These are phyloP conservation scores for Beauveria sp. DNA, from an alignment of 2,329 filamentous ascomycete species.

Conservation along the genomic window DNA sequence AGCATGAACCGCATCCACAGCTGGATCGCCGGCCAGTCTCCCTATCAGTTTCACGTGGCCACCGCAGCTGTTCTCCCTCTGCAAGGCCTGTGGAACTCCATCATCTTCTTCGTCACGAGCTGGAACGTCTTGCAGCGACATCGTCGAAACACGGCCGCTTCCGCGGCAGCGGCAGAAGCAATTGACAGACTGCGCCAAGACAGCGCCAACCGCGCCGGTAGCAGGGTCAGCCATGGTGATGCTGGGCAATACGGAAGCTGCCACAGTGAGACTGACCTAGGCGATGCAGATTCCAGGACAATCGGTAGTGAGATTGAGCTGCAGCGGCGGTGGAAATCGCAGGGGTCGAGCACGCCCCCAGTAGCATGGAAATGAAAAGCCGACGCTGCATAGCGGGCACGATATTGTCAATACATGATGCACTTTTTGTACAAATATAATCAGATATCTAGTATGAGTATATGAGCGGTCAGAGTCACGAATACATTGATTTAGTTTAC, in stretches of 20 bases:
- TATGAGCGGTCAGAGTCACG: background rate
- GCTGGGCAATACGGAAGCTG: background rate
- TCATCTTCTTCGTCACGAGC: slow-evolving; percentile 67
- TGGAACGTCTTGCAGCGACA: slow-evolving; percentile 22
- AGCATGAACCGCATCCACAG: slow-evolving; percentile 69
- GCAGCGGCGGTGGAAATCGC: slow-evolving; percentile 5
- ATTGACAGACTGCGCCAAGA: slow-evolving; percentile 2
- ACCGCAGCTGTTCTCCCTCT: slow-evolving; percentile 66
- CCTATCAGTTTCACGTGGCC: slow-evolving; percentile 60
- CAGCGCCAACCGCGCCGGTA: background rate
- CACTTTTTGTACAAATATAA: background rate
- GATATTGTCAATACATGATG: background rate
- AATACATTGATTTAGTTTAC: background rate
- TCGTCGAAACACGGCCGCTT: slow-evolving; percentile 4
- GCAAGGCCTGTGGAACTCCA: slow-evolving; percentile 73
- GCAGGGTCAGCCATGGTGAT: background rate
- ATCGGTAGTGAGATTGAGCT: slow-evolving; percentile 13
- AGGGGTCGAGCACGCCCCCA: background rate
- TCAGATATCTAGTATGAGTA: background rate
- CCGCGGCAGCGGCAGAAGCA: background rate
- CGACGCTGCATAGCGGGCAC: background rate
- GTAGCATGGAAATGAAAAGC: background rate
- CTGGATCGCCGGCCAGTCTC: slow-evolving; percentile 44
- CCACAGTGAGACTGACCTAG: slow-evolving; percentile 12
- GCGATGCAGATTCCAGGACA: slow-evolving; percentile 11